phyloP scores from a whole-genome alignment of 768 basidiomycete genomes.

The button mushroom (Agaricus bisporus) region DNA sequence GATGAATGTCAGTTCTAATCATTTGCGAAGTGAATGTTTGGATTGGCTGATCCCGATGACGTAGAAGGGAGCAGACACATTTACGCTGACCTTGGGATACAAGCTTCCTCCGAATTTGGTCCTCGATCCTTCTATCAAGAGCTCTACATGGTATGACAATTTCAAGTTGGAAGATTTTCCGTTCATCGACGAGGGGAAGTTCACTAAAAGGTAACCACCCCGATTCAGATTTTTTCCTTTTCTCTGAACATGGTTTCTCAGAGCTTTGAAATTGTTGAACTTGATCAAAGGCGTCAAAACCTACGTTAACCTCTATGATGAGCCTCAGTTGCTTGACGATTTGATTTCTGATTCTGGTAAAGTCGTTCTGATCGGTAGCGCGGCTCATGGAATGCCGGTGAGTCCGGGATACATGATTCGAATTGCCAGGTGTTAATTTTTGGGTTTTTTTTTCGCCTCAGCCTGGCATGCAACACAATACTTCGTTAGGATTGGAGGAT shows the following conservation, averaged over 20 bases:
- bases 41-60: background rate
- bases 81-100: conserved; percentile 21
- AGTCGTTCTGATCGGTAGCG: conserved; percentile 52
- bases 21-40: background rate
- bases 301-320: conserved; percentile 23
- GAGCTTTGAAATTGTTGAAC: conserved; percentile 28
- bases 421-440: too few species aligned
- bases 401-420: conserved; percentile 1
- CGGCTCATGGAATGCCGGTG: conserved; percentile 52
- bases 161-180: conserved; percentile 27
- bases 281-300: conserved; percentile 19
- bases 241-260: conserved; percentile 6
- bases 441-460: conserved; percentile 14
- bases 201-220: conserved; percentile 27
- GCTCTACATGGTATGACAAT: conserved; percentile 22
- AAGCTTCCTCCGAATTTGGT: background rate
- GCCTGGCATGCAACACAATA: conserved; percentile 50
- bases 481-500: conserved; percentile 54
- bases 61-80: conserved; percentile 23
- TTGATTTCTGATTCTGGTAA: conserved; percentile 43
- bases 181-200: conserved; percentile 24
- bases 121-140: background rate
- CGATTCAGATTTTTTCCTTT: background rate
- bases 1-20: background rate
- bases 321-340: conserved; percentile 31